phyloP scores from a whole-genome alignment of 1,284 basidiomycete genomes.

The Phylloporus gajari region DNA sequence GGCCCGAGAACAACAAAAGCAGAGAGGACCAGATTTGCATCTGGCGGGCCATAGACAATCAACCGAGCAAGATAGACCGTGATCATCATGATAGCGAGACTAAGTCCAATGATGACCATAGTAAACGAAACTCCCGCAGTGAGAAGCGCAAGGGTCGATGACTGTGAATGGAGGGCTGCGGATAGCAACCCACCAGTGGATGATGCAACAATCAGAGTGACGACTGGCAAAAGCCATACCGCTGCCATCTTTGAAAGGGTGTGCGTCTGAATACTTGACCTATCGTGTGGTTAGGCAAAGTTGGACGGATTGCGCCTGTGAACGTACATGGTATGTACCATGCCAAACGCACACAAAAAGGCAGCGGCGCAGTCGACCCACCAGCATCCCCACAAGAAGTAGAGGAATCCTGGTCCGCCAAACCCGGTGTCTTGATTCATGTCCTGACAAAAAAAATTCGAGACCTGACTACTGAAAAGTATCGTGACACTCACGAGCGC shows the following conservation, averaged over 20 bases:
- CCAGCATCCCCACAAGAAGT: constrained; percentile 69
- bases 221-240: constrained; percentile 70
- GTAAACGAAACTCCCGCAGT: constrained; percentile 63
- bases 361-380: constrained; percentile 66
- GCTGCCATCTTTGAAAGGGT: constrained; percentile 57
- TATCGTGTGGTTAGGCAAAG: constrained; percentile 33
- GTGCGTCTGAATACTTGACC: constrained; percentile 66
- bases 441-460: constrained; percentile 17
- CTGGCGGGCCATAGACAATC: constrained; percentile 53
- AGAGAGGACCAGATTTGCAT: constrained; percentile 56
- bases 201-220: constrained; percentile 69
- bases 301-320: neutral
- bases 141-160: constrained; percentile 55
- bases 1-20: constrained; percentile 57
- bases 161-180: constrained; percentile 50
- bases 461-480: neutral
- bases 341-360: constrained; percentile 61
- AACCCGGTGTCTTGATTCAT: constrained; percentile 50
- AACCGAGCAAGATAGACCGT: constrained; percentile 55
- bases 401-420: constrained; percentile 58
- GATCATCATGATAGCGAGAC: constrained; percentile 59
- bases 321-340: constrained; percentile 65
- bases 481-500: constrained; percentile 54
- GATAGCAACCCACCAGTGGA: constrained; percentile 67
- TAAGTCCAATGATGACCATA: constrained; percentile 64